Evolutionary conservation across 2,329 filamentous ascomycete species (phyloP).

Genomic region (Sphaerulina musiva): DNA sequence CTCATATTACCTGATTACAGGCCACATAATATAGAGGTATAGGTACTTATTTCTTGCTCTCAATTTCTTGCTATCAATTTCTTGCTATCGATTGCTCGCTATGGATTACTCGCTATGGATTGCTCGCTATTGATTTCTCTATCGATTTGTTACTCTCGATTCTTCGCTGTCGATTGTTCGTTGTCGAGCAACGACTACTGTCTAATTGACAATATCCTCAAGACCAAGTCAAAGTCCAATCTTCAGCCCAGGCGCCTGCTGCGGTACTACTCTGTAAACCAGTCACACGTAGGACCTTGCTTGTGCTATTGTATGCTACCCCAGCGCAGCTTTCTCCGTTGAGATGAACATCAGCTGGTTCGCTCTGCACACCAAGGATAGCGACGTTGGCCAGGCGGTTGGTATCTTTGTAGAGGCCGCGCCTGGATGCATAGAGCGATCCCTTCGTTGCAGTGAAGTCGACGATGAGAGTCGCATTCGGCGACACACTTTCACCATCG

Average conservation of each 20-base stretch:
- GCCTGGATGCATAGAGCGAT: constrained; percentile 44
- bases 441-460: constrained; percentile 38
- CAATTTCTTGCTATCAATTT: too few relatives aligned
- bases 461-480: constrained; percentile 51
- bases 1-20: too few relatives aligned
- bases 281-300: constrained; percentile 46
- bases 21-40: too few relatives aligned
- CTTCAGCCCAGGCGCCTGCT: constrained; percentile 50
- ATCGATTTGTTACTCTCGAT: too few relatives aligned
- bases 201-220: constrained; percentile 4
- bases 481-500: constrained; percentile 62
- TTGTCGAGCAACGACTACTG: too few relatives aligned
- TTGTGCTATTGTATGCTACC: constrained; percentile 47
- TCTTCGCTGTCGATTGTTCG: too few relatives aligned
- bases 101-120: too few relatives aligned
- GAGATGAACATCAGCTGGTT: constrained; percentile 44
- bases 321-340: constrained; percentile 42
- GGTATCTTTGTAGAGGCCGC: constrained; percentile 50
- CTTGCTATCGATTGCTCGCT: too few relatives aligned
- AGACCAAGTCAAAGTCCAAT: constrained; percentile 54
- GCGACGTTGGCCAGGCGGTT: constrained; percentile 58
- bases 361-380: constrained; percentile 49
- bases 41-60: too few relatives aligned
- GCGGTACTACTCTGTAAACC: constrained; percentile 45
- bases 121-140: too few relatives aligned